A percentile compares a stretch with the other conserved stretches of the same genome.
phyloP scores from a whole-genome alignment of 176 grass and related monocot genomes.

The Pharus latifolius region DNA sequence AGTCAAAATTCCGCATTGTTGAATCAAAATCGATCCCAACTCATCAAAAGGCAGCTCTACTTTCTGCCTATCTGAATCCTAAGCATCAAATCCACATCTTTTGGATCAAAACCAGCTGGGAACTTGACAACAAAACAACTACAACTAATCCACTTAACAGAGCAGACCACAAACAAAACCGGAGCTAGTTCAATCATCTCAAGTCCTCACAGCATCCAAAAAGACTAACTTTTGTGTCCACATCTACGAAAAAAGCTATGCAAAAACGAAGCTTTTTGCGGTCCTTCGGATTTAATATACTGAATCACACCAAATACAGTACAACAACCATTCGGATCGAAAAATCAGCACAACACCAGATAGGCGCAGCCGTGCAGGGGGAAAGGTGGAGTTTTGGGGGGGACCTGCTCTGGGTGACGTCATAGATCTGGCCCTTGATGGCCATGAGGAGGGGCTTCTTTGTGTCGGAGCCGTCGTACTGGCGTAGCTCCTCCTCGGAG shows the following conservation, averaged over 20 bases:
- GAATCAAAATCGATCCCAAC: too few species aligned
- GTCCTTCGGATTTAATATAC: too few species aligned
- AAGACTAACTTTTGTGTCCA: not conserved
- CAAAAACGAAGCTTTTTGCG: not conserved
- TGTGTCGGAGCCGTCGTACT: slow-evolving; percentile 35
- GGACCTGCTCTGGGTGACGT: slow-evolving; percentile 41
- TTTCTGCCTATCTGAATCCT: too few species aligned
- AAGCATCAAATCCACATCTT: too few species aligned
- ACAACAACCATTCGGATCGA: too few species aligned
- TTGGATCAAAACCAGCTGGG: too few species aligned
- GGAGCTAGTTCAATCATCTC: not conserved
- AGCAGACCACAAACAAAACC: not conserved
- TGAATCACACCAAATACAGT: too few species aligned
- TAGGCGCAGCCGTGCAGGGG: not conserved
- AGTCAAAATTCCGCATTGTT: too few species aligned
- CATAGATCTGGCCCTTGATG: slow-evolving; percentile 42
- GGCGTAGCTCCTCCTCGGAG: slow-evolving; percentile 52
- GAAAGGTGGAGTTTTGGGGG: not conserved
- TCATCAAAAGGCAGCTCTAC: too few species aligned
- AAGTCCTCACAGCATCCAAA: not conserved
- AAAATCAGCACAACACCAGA: too few species aligned
- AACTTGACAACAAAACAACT: too few species aligned
- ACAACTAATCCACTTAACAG: not conserved
- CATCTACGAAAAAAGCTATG: not conserved
- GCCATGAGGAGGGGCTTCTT: slow-evolving; percentile 36